Conservation (phyloP, 2,329 filamentous ascomycete genomes). For the Diplocarpon rosae region DNA sequence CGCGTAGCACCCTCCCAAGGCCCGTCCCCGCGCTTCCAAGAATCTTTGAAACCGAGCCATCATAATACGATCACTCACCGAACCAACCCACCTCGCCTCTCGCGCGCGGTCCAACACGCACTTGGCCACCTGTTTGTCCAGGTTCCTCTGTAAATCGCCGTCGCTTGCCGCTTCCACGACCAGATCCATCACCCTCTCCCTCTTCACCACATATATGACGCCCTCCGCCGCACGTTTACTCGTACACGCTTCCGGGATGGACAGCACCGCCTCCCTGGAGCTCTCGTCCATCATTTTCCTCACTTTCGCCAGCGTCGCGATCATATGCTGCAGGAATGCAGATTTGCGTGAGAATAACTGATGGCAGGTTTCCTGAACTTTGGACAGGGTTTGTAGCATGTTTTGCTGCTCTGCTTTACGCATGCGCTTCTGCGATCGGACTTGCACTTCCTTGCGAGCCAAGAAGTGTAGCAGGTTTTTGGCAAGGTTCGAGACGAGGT, state of each 20-base stretch:
- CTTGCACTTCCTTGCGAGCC: slow-evolving; percentile 1
- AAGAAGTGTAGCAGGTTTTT: slow-evolving; percentile 5
- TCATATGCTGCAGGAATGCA: neutral
- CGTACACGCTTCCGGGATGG: neutral
- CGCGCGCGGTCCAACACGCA: slow-evolving; percentile 5
- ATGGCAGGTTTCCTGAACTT: neutral
- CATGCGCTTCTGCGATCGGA: neutral
- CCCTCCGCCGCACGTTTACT: neutral
- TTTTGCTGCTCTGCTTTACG: neutral
- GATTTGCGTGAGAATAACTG: slow-evolving; percentile 3
- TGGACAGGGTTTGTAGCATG: neutral
- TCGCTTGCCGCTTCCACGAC: slow-evolving; percentile 1
- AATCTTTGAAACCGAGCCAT: slow-evolving; percentile 12
- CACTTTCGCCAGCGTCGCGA: neutral
- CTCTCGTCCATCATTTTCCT: neutral
- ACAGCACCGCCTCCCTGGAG: neutral
- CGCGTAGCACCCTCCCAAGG: neutral
- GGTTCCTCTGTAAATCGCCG: slow-evolving; percentile 3
- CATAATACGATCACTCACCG: slow-evolving; percentile 5
- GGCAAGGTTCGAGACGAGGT: slow-evolving; percentile 1
- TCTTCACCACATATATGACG: neutral
- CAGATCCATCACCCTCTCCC: slow-evolving; percentile 1
- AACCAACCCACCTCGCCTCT: slow-evolving; percentile 7
- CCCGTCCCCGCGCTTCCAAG: slow-evolving; percentile 6
- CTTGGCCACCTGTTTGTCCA: slow-evolving; percentile 1